Percentiles rank a stretch among this genome's conserved stretches.
phyloP scores from a whole-genome alignment of 2,329 filamentous ascomycete species.

The Diaporthe batatas region DNA sequence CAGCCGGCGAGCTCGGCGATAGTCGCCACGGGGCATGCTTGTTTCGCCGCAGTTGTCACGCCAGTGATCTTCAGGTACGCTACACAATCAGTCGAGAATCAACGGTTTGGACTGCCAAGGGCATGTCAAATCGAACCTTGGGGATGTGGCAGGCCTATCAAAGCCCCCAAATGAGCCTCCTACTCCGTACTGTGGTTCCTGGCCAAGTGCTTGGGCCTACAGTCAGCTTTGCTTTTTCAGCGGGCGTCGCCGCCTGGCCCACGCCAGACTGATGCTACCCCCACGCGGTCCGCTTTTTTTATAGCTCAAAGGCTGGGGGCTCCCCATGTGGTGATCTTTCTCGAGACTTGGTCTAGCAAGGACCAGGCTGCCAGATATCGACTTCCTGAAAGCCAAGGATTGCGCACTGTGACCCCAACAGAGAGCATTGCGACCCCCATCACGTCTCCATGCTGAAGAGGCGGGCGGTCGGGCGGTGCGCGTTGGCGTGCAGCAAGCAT shows the following conservation, averaged over 20 bases:
- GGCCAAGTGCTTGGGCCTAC: neutral
- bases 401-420: constrained; percentile 36
- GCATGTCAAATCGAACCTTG: constrained; percentile 2
- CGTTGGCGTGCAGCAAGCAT: constrained; percentile 20
- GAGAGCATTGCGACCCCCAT: constrained; percentile 32
- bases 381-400: constrained; percentile 17
- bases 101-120: constrained; percentile 29
- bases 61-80: constrained; percentile 25
- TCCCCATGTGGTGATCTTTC: constrained; percentile 35
- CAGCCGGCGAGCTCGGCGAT: constrained; percentile 9
- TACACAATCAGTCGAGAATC: constrained; percentile 31
- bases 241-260: constrained; percentile 23
- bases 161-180: neutral
- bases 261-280: constrained; percentile 8
- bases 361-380: constrained; percentile 28
- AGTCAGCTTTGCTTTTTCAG: constrained; percentile 11
- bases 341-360: constrained; percentile 23
- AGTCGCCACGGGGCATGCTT: constrained; percentile 13
- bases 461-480: constrained; percentile 25
- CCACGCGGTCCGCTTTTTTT: constrained; percentile 41
- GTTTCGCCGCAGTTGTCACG: constrained; percentile 23
- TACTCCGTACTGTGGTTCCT: constrained; percentile 27
- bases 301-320: constrained; percentile 29
- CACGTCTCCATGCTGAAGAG: constrained; percentile 34
- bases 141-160: constrained; percentile 5